Evolutionary conservation across 2,329 filamentous ascomycete species (phyloP), one percentile per base, ranked within the genome.

Genomic region (Dactylonectria estremocensis): DNA sequence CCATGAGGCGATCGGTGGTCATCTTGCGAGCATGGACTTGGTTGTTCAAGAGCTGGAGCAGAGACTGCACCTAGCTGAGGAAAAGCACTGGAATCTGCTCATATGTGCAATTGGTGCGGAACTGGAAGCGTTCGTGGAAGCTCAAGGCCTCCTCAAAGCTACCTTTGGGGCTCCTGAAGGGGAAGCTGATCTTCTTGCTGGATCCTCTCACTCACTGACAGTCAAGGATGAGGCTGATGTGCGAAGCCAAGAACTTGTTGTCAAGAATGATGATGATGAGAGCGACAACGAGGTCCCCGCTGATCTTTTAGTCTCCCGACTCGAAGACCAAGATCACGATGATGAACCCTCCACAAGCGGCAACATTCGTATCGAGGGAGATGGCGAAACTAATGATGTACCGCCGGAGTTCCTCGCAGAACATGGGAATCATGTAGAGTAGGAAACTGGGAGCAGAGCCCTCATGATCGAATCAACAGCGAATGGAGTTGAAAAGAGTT

Each of bases 21-120:
- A 90, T 63, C 80, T 92, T 18, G 76, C 73, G 5, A 84, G 87
- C 67, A 91, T 95, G 85, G 83, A 86, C 31, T 76, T 76, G 3
- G 86, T 91, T 5, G 85, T 91, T 13, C 72, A 75, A 1, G 85
- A 86, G 3, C 80, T 95, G 4, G 85, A 90, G 60, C 80, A 83
- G 16, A 85, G 86, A 20, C 74, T 90, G 28, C 81, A 84, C 1
- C 76, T 86, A 2, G 91, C 91, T 0, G 88, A 92, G 67, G 81
- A 84, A 1, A 88, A 88, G 64, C 85, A 87, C 16, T 95, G 93
- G 93, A 95, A 92, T 64, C 81, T 95, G 16, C 83, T 95, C 18
- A 90, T 95, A 5, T 93, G 89, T 58, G 92, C 92, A 11, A 90
- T 95, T 37, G 92, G 92, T 0, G 93, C 93, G 0, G 93, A 94